Conservation (phyloP, 2,329 filamentous ascomycete genomes). For the Ascosphaera acerosa region DNA sequence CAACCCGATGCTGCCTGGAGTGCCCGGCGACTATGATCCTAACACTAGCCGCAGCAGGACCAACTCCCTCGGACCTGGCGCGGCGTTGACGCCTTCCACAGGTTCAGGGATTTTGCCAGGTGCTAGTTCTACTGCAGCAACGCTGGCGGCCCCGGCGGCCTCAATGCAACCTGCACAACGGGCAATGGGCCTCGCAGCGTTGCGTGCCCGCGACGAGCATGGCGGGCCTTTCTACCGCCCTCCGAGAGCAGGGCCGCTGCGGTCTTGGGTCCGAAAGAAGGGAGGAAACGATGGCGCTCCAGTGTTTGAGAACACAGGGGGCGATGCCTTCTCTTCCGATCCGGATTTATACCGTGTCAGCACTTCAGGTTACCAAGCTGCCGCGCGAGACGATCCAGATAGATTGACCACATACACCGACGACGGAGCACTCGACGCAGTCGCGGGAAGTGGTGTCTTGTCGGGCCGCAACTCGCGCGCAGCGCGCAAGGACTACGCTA, state of each 20-base stretch:
- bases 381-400: slow-evolving; percentile 21
- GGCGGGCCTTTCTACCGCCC: slow-evolving; percentile 5
- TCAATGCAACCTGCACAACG: background rate
- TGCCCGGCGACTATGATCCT: background rate
- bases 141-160: too few species aligned
- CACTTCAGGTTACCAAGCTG: slow-evolving; percentile 15
- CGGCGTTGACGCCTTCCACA: background rate
- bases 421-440: too few species aligned
- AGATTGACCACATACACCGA: too few species aligned
- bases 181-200: background rate
- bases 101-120: background rate
- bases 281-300: too few species aligned
- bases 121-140: too few species aligned
- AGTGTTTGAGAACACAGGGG: too few species aligned
- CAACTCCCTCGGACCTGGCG: background rate
- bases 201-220: background rate
- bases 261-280: too few species aligned
- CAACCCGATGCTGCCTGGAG: background rate
- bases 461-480: too few species aligned
- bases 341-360: too few species aligned
- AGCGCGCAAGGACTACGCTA: slow-evolving; percentile 84
- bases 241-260: slow-evolving; percentile 10
- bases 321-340: too few species aligned
- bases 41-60: background rate
- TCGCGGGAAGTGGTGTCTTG: too few species aligned